A percentile compares a stretch with the other conserved stretches of the same genome.
phyloP scores from a whole-genome alignment of 1,284 basidiomycete genomes.

The Microbotryum violaceum region DNA sequence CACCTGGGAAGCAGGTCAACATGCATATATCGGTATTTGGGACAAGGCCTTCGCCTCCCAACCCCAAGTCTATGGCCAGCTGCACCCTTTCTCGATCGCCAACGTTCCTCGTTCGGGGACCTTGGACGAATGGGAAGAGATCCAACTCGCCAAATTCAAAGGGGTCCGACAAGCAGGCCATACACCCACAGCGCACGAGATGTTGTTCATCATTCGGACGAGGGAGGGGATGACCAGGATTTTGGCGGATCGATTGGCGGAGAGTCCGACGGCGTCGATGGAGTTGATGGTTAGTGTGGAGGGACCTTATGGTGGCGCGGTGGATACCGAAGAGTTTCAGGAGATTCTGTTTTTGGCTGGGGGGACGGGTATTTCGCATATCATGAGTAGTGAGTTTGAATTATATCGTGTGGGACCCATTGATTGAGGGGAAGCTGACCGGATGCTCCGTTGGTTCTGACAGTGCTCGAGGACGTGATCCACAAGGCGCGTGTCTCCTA shows the following conservation, averaged over 20 bases:
- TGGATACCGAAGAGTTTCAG: slow-evolving; percentile 21
- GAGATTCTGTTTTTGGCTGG: slow-evolving; percentile 23
- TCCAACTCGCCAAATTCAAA: not conserved
- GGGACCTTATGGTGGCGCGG: slow-evolving; percentile 9
- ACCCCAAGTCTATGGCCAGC: slow-evolving; percentile 22
- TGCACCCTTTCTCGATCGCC: slow-evolving; percentile 28
- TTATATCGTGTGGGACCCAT: not conserved
- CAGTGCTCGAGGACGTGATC: slow-evolving; percentile 20
- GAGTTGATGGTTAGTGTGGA: slow-evolving; percentile 20
- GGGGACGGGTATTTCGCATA: slow-evolving; percentile 22
- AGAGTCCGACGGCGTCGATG: slow-evolving; percentile 5
- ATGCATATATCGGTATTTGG: slow-evolving; percentile 19
- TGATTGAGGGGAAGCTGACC: not conserved
- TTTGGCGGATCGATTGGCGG: slow-evolving; percentile 10
- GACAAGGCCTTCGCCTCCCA: slow-evolving; percentile 14
- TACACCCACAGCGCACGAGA: slow-evolving; percentile 11
- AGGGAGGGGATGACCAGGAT: slow-evolving; percentile 23
- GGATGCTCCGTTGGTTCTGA: not conserved
- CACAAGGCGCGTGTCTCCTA: slow-evolving; percentile 15
- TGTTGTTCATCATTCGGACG: slow-evolving; percentile 26
- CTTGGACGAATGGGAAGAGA: slow-evolving; percentile 1
- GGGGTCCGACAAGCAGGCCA: not conserved
- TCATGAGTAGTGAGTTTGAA: slow-evolving; percentile 15
- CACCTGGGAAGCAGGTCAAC: slow-evolving; percentile 12
- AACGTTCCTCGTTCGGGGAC: slow-evolving; percentile 20